These are phyloP conservation scores for Lentinula aciculospora DNA, from an alignment of 768 basidiomycete species.

Conservation along the genomic window DNA sequence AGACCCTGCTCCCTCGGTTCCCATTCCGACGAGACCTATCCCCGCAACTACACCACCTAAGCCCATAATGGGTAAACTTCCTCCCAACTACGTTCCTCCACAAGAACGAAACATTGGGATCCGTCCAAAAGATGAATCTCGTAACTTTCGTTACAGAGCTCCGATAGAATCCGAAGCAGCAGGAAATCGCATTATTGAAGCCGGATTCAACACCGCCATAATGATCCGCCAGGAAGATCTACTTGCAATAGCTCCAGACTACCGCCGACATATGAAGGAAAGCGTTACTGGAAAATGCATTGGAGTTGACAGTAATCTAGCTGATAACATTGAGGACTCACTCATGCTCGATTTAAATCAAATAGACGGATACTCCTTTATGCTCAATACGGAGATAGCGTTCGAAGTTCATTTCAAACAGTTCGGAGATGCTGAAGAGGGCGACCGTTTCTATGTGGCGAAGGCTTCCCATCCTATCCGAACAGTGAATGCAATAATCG, in stretches of 20 bases:
- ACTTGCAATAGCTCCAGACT: background rate
- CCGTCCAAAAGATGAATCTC: background rate
- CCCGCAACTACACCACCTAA: background rate
- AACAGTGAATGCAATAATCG: background rate
- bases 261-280: background rate
- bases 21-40: background rate
- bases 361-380: too few relatives aligned
- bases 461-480: background rate
- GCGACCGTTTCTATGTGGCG: background rate
- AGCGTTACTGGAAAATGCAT: background rate
- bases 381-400: accelerated
- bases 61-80: background rate
- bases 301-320: background rate
- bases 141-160: background rate
- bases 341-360: too few relatives aligned
- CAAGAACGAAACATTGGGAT: background rate
- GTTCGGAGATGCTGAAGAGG: background rate
- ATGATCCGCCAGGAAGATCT: background rate
- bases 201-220: background rate
- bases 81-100: background rate
- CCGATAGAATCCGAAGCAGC: background rate
- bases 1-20: background rate
- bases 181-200: background rate
- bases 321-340: accelerated
- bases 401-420: background rate